Evolutionary conservation across 2,329 filamentous ascomycete genomes (phyloP), one percentile per base, ranked within the genome.

Genomic region (Paecilomyces sp.): DNA sequence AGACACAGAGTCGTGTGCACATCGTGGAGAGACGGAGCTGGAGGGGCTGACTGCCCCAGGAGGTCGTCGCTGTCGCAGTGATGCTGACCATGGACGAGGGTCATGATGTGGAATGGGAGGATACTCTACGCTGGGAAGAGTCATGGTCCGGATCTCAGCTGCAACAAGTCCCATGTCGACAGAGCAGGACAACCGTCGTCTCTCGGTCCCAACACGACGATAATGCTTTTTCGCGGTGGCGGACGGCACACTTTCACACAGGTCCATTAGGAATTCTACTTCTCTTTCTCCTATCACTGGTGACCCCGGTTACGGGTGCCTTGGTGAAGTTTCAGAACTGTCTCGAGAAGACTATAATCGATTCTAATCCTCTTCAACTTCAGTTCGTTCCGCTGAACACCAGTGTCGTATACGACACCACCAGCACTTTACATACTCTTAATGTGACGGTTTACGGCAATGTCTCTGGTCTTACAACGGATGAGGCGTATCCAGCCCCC

Each of bases 381-480:
- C 92, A 97, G 78, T 96, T 93, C 79, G 80, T 86, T 12, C 92
- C 94, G 2, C 74, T 88, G 36, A 86, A 84, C 66, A 84, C 94
- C 60, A 86, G 90, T 67, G 93, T 90, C 59, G 77, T 78, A 22
- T 96, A 96, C 78, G 83, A 91, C 67, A 81, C 83, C 30, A 73
- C 78, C 13, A 77, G 83, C 63, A 72, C 83, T 3, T 81, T 78
- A 56, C 85, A 92, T 70, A 84, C 82, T 50, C 80, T 99, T 55
- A 86, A 84, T 63, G 79, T 97, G 58, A 94, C 87, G 1, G 83
- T 96, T 54, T 97, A 91, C 79, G 93, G 92, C 57, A 97, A 97
- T 74, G 91, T 97, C 31, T 90, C 88, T 8, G 94, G 94, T 54
- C 85, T 88, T 56, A 81, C 83, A 53, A 80, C 80, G 2, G 70